Evolutionary conservation across 1,139 yeast genomes (phyloP).

Genomic region (Sugiyamaella novakii): DNA sequence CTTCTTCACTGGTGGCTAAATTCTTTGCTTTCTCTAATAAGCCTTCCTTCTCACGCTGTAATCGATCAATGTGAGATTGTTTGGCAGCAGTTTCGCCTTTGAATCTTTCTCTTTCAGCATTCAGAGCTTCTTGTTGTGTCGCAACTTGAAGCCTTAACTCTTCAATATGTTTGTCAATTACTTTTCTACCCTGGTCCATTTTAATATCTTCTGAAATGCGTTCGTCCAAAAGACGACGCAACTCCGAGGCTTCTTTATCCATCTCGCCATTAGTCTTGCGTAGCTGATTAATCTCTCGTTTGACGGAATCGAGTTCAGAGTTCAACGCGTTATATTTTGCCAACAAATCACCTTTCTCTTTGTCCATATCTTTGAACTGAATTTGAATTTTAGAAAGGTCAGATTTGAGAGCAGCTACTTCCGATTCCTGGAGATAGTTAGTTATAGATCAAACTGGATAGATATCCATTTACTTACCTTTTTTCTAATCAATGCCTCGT

Average conservation of each 20-base stretch:
- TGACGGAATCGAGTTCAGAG: constrained; percentile 27
- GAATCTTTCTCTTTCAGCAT: constrained; percentile 30
- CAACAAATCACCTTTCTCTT: constrained; percentile 29
- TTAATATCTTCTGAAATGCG: constrained; percentile 34
- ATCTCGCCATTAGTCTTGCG: constrained; percentile 35
- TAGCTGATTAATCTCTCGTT: constrained; percentile 35
- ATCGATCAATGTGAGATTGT: constrained; percentile 31
- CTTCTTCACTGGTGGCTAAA: constrained; percentile 28
- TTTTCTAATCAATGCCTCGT: constrained; percentile 42
- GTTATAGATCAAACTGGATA: neutral
- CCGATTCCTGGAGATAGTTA: constrained; percentile 37
- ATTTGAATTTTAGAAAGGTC: constrained; percentile 36
- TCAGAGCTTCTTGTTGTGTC: constrained; percentile 34
- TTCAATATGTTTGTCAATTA: constrained; percentile 32
- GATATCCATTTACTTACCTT: constrained; percentile 32
- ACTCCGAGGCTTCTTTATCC: constrained; percentile 35
- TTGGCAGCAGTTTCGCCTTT: constrained; percentile 35
- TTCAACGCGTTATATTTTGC: constrained; percentile 27
- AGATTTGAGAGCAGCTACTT: constrained; percentile 37
- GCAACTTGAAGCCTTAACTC: constrained; percentile 32
- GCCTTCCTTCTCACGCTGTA: constrained; percentile 29
- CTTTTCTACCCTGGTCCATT: constrained; percentile 32
- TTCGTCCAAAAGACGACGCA: constrained; percentile 37
- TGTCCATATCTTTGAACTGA: constrained; percentile 26
- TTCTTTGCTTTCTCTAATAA: constrained; percentile 26